Base-by-base conservation (phyloP, 2,329 filamentous ascomycete species). In the Hypomyces rosellus region DNA sequence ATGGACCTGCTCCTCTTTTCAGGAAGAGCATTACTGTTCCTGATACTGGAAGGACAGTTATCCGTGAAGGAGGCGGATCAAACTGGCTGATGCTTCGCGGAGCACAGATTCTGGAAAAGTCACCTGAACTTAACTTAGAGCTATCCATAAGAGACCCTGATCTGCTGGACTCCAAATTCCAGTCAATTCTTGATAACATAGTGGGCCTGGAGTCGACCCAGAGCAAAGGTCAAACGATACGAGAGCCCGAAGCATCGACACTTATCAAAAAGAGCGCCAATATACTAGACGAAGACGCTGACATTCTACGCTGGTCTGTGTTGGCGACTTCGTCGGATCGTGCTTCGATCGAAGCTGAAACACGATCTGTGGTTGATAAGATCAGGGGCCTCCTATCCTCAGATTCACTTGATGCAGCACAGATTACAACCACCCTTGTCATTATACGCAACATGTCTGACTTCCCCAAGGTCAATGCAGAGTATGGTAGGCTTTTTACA, bases 361-460 rank as follows among this genome's bases (percentile, higher is more conserved):
- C 76, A 1, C 57, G 60, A n/a, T 65, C 63, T n/a, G 59, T 82
- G 2, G 69, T 80, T 15, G 58, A 65, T 16, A 68, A 74, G 46
- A 72, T 82, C 41, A 69, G 60, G 43, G 55, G 57, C 37, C 69
- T 64, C 3, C 69, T 82, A 2, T 56, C 59, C 0, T 55, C 64
- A n/a, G 49, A 55, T 36, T 60, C 52, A 22, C 54, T 65, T 36
- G 58, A 67, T 34, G 47, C 61, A 54, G 56, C 59, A 12, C 57
- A 68, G 44, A 77, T 85, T 54, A 74, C 77, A 41, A 80, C 74
- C 57, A 75, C 79, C 3, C 66, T 81, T 54, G 78, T 97, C 47
- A 71, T 95, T 45, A 79, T 99, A 34, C 82, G 86, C 47, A 77
- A 77, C 50, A 96, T 97, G 86, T 66, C 78, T 16, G 83, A 90